Evolutionary conservation across 768 basidiomycete genomes (phyloP).

Genomic region (Termitomyces eurrhizus): DNA sequence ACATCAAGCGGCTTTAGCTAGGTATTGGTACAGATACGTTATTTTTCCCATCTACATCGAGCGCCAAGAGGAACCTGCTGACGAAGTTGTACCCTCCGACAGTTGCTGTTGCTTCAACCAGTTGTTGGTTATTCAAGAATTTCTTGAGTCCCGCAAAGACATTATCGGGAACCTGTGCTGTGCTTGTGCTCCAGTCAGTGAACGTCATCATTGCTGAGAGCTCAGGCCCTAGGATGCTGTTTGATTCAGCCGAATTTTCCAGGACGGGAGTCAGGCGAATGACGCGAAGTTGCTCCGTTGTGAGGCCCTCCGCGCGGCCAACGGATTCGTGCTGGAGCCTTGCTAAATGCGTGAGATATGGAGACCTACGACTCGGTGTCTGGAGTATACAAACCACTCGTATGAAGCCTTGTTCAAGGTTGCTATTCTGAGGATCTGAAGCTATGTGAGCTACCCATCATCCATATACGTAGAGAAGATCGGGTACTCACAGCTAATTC

Average conservation of each 20-base stretch:
- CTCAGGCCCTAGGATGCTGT: conserved; percentile 18
- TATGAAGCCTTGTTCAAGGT: conserved; percentile 25
- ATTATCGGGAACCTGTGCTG: conserved; percentile 19
- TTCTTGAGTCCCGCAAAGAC: conserved; percentile 20
- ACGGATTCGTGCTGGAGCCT: conserved; percentile 31
- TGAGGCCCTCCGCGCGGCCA: conserved; percentile 26
- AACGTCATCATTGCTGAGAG: conserved; percentile 24
- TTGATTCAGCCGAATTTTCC: conserved; percentile 9
- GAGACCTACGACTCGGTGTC: not conserved
- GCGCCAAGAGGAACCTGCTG: conserved; percentile 24
- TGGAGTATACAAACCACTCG: conserved; percentile 21
- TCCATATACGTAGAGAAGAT: not conserved
- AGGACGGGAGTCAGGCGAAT: conserved; percentile 21
- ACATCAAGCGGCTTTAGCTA: conserved; percentile 2
- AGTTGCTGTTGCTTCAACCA: conserved; percentile 25
- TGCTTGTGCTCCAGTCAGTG: conserved; percentile 25
- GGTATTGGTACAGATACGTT: conserved; percentile 23
- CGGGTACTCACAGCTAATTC: conserved; percentile 28
- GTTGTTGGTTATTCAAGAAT: conserved; percentile 22
- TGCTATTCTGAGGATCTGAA: conserved; percentile 26
- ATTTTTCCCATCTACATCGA: conserved; percentile 26
- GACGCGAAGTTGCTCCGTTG: conserved; percentile 23
- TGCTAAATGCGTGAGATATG: not conserved
- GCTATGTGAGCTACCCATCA: not conserved
- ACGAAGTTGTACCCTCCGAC: conserved; percentile 28